A percentile compares a stretch with the other conserved stretches of the same genome.
Conservation (phyloP, 2,329 filamentous ascomycete species). For the Aspergillus arachidicola region DNA sequence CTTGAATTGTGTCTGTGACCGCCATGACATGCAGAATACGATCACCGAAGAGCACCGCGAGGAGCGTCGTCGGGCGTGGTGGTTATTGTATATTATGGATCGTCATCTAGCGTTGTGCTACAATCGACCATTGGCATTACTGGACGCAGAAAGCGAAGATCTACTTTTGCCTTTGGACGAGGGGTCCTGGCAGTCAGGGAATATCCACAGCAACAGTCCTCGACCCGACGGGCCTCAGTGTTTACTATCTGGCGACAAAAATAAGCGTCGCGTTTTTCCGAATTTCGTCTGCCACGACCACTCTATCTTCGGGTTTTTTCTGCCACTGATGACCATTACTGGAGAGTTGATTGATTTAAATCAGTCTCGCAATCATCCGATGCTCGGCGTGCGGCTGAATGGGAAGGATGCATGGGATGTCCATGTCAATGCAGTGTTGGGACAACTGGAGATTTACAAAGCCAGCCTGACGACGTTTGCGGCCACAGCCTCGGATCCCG, state of each 20-base stretch:
- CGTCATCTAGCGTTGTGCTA: slow-evolving; percentile 89
- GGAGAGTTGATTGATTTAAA: slow-evolving; percentile 90
- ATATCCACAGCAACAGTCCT: slow-evolving; percentile 63
- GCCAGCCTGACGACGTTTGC: slow-evolving; percentile 63
- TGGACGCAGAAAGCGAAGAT: slow-evolving; percentile 84
- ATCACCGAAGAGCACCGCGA: slow-evolving; percentile 82
- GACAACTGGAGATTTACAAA: slow-evolving; percentile 79
- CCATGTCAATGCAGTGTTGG: slow-evolving; percentile 74
- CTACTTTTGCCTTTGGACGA: slow-evolving; percentile 87
- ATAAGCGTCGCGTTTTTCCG: slow-evolving; percentile 66
- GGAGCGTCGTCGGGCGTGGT: slow-evolving; percentile 88
- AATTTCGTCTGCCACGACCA: slow-evolving; percentile 83
- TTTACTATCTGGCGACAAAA: slow-evolving; percentile 34
- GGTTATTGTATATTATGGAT: slow-evolving; percentile 89
- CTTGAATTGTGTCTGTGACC: slow-evolving; percentile 41
- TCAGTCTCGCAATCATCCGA: slow-evolving; percentile 83
- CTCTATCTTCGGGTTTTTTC: slow-evolving; percentile 87
- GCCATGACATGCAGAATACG: slow-evolving; percentile 28
- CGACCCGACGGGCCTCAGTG: slow-evolving; percentile 41
- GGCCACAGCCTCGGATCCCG: slow-evolving; percentile 30
- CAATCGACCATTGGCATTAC: slow-evolving; percentile 82
- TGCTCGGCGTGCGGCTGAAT: slow-evolving; percentile 75
- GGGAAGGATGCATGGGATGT: slow-evolving; percentile 78
- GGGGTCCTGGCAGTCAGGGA: slow-evolving; percentile 79
- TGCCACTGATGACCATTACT: slow-evolving; percentile 92